Base-by-base conservation (phyloP, 768 basidiomycete genomes). In the Cyclocybe cylindracea region DNA sequence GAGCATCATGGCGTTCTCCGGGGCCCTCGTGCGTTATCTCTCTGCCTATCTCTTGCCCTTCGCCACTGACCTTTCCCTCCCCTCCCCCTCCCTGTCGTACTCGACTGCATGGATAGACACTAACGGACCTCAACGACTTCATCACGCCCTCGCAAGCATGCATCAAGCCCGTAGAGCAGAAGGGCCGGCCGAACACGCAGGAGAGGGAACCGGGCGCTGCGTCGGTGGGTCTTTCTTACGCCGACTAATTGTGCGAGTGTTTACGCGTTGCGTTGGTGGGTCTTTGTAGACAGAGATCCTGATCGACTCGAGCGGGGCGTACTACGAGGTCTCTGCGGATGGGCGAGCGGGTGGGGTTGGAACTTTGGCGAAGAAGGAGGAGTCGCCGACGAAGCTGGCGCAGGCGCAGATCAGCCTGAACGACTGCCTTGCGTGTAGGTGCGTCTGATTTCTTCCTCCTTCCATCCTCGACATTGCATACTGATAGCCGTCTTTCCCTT, bases 391-490 rank as follows among this genome's bases (percentile, higher is more conserved):
- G 24, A 94, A 91, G 69, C 78, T 99, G 9, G 83, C 93, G 61
- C 92, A 93, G 59, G 97, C 97, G 2, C 90, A 98, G 67, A 93
- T 99, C 58, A 98, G 87, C 65, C 70, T 99, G 61, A 98, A 97
- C 58, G 97, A 99, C 66, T 99, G 97, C 72, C 78, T 99, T 41
- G 97, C 97, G 19, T 98, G 97, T 80, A 97, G 94, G 95, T 92
- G 63, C 46, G 87, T 74, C 38, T 14, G 18, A 48, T 33, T 38
- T 48, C 18, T 41, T 42, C 46, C 44, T 39, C 39, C 19, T 36
- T 16, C 13, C 24, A 46, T 51, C 29, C 29, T 11, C 29, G n/a
- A 14, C 37, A 24, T 24, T 24, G 24, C 44, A 42, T 41, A 39
- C 1, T 37, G 24, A 18, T 37, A 37, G 33, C 34, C n/a, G 36